Percentiles rank a stretch among this genome's conserved stretches.
Conservation (phyloP, 164 flowering plant genomes). For the Piper betle region DNA sequence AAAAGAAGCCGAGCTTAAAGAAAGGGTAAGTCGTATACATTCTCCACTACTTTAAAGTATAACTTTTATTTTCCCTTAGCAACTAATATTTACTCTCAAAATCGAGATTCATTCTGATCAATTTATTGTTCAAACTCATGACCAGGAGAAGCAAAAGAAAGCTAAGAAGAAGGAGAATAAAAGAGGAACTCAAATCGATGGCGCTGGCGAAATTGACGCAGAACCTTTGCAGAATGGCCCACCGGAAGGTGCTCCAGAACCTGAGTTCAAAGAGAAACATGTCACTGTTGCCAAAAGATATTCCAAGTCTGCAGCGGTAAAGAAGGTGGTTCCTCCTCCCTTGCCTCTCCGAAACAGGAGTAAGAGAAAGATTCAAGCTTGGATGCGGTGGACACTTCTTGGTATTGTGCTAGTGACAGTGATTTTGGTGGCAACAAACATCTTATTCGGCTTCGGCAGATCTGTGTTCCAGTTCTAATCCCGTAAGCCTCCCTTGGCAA, state of each 20-base stretch:
- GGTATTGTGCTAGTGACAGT: slow-evolving; percentile 20
- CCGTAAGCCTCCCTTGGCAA: not conserved
- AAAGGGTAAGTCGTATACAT: slow-evolving; percentile 39
- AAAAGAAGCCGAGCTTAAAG: slow-evolving; percentile 77
- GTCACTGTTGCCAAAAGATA: slow-evolving; percentile 22
- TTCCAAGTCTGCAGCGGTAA: slow-evolving; percentile 22
- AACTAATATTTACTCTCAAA: not conserved
- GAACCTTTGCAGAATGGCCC: slow-evolving; percentile 14
- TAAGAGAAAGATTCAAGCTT: slow-evolving; percentile 47
- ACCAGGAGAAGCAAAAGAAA: slow-evolving; percentile 71
- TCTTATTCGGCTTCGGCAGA: slow-evolving; percentile 14
- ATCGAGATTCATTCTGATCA: not conserved
- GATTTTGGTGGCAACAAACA: slow-evolving; percentile 32
- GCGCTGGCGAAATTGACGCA: slow-evolving; percentile 10
- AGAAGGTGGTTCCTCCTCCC: slow-evolving; percentile 39
- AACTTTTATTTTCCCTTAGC: not conserved
- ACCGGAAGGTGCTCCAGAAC: slow-evolving; percentile 18
- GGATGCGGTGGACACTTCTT: slow-evolving; percentile 42
- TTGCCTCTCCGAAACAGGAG: slow-evolving; percentile 53
- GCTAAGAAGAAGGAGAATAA: slow-evolving; percentile 40
- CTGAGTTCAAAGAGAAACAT: slow-evolving; percentile 28
- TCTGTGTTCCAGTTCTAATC: slow-evolving; percentile 19
- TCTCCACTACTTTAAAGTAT: not conserved
- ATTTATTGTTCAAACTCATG: slow-evolving; percentile 3
- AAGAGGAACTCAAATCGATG: slow-evolving; percentile 24